Base-by-base conservation (phyloP, 306 rosid genomes). In the Cyclanthera cordifolia region DNA sequence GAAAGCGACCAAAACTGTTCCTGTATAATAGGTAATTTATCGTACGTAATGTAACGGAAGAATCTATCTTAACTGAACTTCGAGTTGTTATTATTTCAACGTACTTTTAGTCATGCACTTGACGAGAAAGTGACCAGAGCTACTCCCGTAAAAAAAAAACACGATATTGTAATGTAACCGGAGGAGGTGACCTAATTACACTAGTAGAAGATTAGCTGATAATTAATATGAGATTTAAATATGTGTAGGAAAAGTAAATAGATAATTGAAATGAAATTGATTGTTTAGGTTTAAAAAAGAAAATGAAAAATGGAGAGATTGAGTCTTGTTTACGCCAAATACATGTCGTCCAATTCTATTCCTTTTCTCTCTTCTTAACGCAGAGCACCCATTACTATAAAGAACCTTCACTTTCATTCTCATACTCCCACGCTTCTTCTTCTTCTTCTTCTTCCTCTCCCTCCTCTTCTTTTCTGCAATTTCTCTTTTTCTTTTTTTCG, bases 301-400 rank as follows among this genome's bases (percentile, higher is more conserved):
- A 1, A 20, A 20, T 19, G 4, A 12, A 12, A 43, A 55, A 78
- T 81, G 63, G 15, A 3, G 66, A 77, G 87, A 32, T 93, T 86
- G 99, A 87, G 99, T 93, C 79, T 85, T 20, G 84, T 78, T 85
- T 85, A 93, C 97, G 97, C 91, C 81, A 86, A 82, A 43, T 34
- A 84, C 71, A 77, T 82, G 88, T 89, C 83, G 84, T 85, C 88
- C 66, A 73, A 77, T 77, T 76, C 79, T 59, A 70, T 69, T 71
- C 67, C 58, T 50, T n/a, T 54, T 69, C 61, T 20, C 56, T 61
- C 45, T 15, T 4, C 27, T 61, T 73, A 84, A 61, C 80, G 76
- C 83, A 34, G 41, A 34, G 41, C 8, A 84, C 72, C 82, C 85
- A 72, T 85, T 92, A 82, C 95, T 93, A 93, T 93, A 93, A 93